Evolutionary conservation across 2,329 filamentous ascomycete genomes (phyloP).

Genomic region (Trichoderma semiorbis): DNA sequence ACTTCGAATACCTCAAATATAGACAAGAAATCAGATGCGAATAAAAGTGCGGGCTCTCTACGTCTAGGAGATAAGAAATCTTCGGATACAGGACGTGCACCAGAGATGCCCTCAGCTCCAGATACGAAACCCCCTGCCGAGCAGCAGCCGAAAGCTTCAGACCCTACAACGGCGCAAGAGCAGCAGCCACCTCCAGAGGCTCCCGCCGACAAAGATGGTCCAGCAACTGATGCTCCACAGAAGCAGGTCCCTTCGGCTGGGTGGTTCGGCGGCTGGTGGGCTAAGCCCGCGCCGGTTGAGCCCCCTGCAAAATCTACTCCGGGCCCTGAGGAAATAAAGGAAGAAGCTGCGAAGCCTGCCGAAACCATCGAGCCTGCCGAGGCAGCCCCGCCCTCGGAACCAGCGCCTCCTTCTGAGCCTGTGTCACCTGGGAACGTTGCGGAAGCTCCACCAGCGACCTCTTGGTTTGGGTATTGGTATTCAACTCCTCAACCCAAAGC

Average conservation of each 20-base stretch:
- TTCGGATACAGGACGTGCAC: not conserved
- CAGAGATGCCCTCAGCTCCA: not conserved
- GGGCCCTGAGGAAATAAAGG: conserved; percentile 3
- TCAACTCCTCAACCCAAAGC: conserved; percentile 23
- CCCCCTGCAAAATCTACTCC: conserved; percentile 15
- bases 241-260: conserved; percentile 39
- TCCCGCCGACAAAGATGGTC: conserved; percentile 15
- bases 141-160: not conserved
- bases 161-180: not conserved
- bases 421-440: conserved; percentile 19
- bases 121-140: not conserved
- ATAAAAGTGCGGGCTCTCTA: not conserved
- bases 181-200: conserved; percentile 22
- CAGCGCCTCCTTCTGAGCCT: conserved; percentile 21
- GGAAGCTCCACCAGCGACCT: conserved; percentile 25
- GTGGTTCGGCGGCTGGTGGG: conserved; percentile 56
- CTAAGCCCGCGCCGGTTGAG: conserved; percentile 29
- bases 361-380: conserved; percentile 12
- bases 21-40: not conserved
- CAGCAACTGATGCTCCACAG: not conserved
- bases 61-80: not conserved
- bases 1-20: not conserved
- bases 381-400: conserved; percentile 22
- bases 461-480: conserved; percentile 43
- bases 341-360: not conserved